phyloP scores from a whole-genome alignment of 768 basidiomycete genomes.

The Lanmaoa rubissima region DNA sequence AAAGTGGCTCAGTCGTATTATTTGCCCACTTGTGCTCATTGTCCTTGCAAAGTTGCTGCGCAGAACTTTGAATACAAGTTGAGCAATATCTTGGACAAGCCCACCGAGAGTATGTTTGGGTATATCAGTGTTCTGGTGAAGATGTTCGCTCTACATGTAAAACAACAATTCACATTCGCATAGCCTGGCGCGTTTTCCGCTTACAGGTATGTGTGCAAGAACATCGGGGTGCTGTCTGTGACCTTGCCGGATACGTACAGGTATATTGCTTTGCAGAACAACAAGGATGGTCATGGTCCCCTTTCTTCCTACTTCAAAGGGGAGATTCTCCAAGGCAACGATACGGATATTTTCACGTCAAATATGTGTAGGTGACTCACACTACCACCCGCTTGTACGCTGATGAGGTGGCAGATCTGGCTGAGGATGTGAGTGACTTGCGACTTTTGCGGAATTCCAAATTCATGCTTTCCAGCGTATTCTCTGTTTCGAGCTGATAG shows the following conservation, averaged over 20 bases:
- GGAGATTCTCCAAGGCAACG: conserved; percentile 78
- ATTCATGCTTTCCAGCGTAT: conserved; percentile 57
- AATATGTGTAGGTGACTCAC: conserved; percentile 77
- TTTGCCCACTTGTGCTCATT: background rate
- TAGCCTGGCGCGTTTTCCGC: conserved; percentile 95
- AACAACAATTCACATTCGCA: conserved; percentile 9
- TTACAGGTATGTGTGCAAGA: conserved; percentile 48
- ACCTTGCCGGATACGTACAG: conserved; percentile 30
- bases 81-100: conserved; percentile 87
- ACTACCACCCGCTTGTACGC: background rate
- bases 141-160: background rate
- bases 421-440: conserved; percentile 68
- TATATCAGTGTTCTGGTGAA: conserved; percentile 90
- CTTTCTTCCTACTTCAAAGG: conserved; percentile 97
- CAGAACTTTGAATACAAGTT: conserved; percentile 97
- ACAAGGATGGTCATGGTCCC: conserved; percentile 78
- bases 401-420: conserved; percentile 58
- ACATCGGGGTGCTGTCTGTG: background rate
- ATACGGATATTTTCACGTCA: conserved; percentile 91
- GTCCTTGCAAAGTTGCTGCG: conserved; percentile 62
- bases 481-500: conserved; percentile 76
- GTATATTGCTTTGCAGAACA: conserved; percentile 87
- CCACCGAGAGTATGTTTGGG: conserved; percentile 87
- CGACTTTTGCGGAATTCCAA: background rate
- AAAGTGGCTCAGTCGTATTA: conserved; percentile 16